Evolutionary conservation across 306 rosid species (phyloP), one percentile per base, ranked within the genome.

Genomic region (Ormosia emarginata): DNA sequence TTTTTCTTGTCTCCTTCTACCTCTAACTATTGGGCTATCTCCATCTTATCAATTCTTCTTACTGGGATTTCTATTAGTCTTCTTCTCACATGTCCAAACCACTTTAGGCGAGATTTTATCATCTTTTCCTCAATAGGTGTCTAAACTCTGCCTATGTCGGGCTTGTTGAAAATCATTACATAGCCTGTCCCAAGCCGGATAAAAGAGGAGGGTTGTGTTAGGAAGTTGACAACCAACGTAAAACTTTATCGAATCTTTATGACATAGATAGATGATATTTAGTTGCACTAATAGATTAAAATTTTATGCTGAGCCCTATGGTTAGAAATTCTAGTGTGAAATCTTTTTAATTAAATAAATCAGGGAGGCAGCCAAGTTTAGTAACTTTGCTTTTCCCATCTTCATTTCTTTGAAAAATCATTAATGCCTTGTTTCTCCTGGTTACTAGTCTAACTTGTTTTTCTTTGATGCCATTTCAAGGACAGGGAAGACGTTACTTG

Each of bases 401-500:
- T 44, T 32, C 63, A 71, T 65, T 81, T 77, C 61, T 36, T 32
- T 81, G 39, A 59, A 59, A 63, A 56, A 3, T 61, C 30, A 32
- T 9, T 37, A 33, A 55, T 74, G 41, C 70, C 8, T 61, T 37
- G 77, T 68, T 74, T 59, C 18, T 18, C 67, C 14, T 81, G 59
- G 87, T 82, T 79, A 76, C 86, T 81, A 15, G 82, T 88, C 88
- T 93, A 86, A 91, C 91, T 88, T 90, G 86, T 81, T 89, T 79
- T 81, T 79, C 74, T 79, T 77, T 86, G 80, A 83, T 92, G 89
- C 83, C 84, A 75, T 92, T 87, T 92, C 97, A 93, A 93, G 99
- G 97, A 96, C 99, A 96, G 99, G 99, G 94, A 96, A 96, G 93
- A 96, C 99, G 74, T 86, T 96, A 91, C 99, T 96, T 50, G 99